Conservation (phyloP, 2,329 filamentous ascomycete genomes). For the Aspergillus fumigatus region DNA sequence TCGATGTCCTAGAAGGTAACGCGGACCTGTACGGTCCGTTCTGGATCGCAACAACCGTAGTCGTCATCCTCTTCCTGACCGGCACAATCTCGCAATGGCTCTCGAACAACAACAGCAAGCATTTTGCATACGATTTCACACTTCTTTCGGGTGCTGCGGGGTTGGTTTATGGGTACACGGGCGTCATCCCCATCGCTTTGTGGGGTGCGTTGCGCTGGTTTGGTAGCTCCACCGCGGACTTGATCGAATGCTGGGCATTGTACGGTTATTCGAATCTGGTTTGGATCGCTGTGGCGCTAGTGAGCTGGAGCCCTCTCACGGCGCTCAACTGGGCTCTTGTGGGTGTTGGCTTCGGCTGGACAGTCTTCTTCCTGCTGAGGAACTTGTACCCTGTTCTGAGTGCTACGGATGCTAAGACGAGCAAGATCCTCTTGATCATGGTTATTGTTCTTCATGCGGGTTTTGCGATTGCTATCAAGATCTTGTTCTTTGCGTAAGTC, state of each 20-base stretch:
- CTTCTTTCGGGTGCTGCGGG: conserved; percentile 86
- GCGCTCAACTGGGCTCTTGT: conserved; percentile 94
- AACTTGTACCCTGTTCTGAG: conserved; percentile 89
- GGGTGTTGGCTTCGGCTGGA: conserved; percentile 75
- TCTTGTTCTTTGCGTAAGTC: conserved; percentile 81
- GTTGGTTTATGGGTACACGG: conserved; percentile 91
- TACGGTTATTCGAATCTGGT: conserved; percentile 97
- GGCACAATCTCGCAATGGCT: conserved; percentile 94
- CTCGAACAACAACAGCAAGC: conserved; percentile 58
- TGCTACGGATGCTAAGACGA: conserved; percentile 87
- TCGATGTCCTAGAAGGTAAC: conserved; percentile 95
- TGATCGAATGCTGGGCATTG: conserved; percentile 90
- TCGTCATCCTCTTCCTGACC: conserved; percentile 90
- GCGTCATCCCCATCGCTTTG: conserved; percentile 75
- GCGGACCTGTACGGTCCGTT: conserved; percentile 95
- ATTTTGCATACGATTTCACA: conserved; percentile 88
- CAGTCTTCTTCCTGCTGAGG: conserved; percentile 76
- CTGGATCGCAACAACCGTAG: conserved; percentile 97
- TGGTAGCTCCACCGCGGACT: conserved; percentile 84
- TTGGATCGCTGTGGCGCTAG: conserved; percentile 90
- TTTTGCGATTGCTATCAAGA: conserved; percentile 90
- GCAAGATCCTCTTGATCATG: conserved; percentile 77
- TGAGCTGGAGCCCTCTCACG: conserved; percentile 81
- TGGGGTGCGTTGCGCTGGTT: conserved; percentile 93
- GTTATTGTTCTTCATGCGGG: conserved; percentile 83